Base-by-base conservation (phyloP, 2,329 filamentous ascomycete species). In the Cladophialophora exuberans region DNA sequence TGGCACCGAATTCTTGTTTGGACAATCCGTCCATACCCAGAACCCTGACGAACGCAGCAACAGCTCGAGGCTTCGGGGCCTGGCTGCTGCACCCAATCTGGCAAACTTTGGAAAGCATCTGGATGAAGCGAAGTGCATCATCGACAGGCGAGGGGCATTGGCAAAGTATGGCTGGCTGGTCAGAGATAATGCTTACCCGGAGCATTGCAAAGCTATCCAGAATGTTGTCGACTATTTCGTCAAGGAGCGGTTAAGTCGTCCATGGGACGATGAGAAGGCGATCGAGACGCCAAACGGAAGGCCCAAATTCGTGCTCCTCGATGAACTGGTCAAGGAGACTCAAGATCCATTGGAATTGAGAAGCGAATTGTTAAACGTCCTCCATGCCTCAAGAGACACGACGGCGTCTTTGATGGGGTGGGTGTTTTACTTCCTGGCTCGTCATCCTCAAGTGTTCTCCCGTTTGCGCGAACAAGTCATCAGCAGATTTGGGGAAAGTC, bases 151-250 rank as follows among this genome's bases (percentile, higher is more conserved):
- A 5, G 64, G 64, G 3, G 62, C 68, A 7, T 63, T 69, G 3
- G 62, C 66, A 26, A 56, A 59, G 1, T 62, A 71, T 18, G 70
- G 71, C 48, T 73, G 69, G 70, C 61, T 72, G 30, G 35, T 72
- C 23, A 69, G 70, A n/a, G 64, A 67, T 28, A 70, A 70, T 43
- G 66, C 72, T 23, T 77, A 72, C 60, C 64, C 65, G 4, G 66
- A 72, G 4, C 70, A 74, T 22, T 69, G 64, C 49, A 68, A 70
- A 28, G 70, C 71, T 13, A 71, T 78, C 3, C 73, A 74, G 46
- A 71, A 75, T 47, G 76, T 77, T 25, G 74, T 79, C 23, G 76
- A 79, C 56, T 70, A 76, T 57, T 77, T 77, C 43, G 77, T 79
- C 2, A 64, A 72, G 6, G 69, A 73, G 22, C 75, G 72, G 10